Base-by-base conservation (phyloP, 345 rosid genomes). In the Eucalyptus rudis region DNA sequence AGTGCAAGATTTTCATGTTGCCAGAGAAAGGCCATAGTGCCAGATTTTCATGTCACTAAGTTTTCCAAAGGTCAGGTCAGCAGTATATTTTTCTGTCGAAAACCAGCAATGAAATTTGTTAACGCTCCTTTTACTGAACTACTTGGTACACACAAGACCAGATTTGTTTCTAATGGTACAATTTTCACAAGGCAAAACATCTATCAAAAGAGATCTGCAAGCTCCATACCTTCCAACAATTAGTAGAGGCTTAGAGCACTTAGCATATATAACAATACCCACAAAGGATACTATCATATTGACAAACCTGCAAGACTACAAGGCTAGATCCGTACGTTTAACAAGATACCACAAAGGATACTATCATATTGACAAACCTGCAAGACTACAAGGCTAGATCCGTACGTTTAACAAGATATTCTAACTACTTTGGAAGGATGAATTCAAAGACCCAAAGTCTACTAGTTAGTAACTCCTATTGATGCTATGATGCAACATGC, bases 141-240 rank as follows among this genome's bases (percentile, higher is more conserved):
- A 76, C 29, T 40, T 40, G 84, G 84, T 76, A 44, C 43, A 36
- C 47, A 76, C 29, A 76, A 40, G 84, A 76, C 47, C 84, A 40
- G 84, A 40, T 40, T 76, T 76, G 83, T 40, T 36, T 76, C 84
- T 76, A 76, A 11, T 20, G 84, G 47, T 40, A 40, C 22, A 76
- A 20, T 76, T 40, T 76, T 76, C 84, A 76, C 84, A 76, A 40
- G 27, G 47, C 43, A 76, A 76, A 76, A 76, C 84, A 76, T 76
- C 84, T 91, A 90, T 76, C 49, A 91, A 14, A 33, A 49, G 87
- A 47, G 81, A 66, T 85, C 87, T 90, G 88, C 86, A 52, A 90
- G 64, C 89, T 89, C 83, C 94, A 86, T 91, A 91, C 92, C 94
- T 91, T 92, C 91, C 92, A 87, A 92, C 84, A 89, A 90, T 89